Evolutionary conservation across 192 early-diverging fungal species (phyloP), one percentile per base, ranked within the genome.

Genomic region (Backusella psychrophila): DNA sequence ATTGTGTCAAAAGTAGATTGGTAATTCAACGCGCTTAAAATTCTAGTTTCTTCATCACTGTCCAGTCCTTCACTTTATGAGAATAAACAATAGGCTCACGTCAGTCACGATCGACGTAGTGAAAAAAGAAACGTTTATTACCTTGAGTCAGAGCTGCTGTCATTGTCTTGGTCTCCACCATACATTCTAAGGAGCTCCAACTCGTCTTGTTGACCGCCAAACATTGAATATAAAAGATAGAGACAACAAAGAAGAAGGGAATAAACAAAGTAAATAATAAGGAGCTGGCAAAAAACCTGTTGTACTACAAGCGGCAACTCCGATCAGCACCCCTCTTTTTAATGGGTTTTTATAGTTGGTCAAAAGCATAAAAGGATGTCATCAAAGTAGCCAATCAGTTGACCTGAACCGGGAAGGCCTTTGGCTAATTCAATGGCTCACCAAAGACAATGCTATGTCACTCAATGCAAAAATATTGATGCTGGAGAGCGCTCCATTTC

Each of bases 1-100:
- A 15, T 4, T 23, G 21, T 14, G 26, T 29, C 56, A 23, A 63
- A 63, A 63, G 23, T 63, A 4, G 56, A 29, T 63, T 63, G 56
- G 9, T 63, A 63, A 63, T 63, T 63, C n/a, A 63, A 63, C 56
- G 11, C 56, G 56, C 56, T 63, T 63, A 63, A 29, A 63, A 63
- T 63, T 11, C 26, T 63, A 29, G 3, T 63, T 63, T 63, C 56
- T 29, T 63, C 56, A 14, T 63, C 56, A 29, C 56, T 63, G 56
- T 63, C 56, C 26, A 63, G 26, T 14, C 23, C 56, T 29, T 63
- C 56, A 12, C 56, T 63, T 63, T 49, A 7, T 56, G 53, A 56
- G 19, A 23, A 9, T 9, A 63, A 63, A 29, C 6, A 63, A 63
- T 26, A 3, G 6, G 56, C 26, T 14, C 21, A 11, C 26, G 56